Evolutionary conservation across 2,329 filamentous ascomycete genomes (phyloP).

Genomic region (Phoma sp.): DNA sequence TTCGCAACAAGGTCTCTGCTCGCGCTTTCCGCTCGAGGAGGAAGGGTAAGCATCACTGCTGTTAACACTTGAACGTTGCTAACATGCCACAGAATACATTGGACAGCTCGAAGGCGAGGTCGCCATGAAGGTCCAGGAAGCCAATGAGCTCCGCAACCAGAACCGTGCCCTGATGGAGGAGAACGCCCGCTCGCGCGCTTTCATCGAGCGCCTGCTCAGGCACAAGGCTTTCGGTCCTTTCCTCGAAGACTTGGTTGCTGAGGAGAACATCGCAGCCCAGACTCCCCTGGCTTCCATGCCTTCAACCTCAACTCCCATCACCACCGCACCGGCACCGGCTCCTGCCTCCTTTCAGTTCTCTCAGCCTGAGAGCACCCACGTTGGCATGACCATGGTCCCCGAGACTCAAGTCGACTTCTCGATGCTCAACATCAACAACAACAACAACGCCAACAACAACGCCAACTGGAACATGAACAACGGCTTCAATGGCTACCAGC

Average conservation of each 20-base stretch:
- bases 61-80: conserved; percentile 47
- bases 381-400: conserved; percentile 83
- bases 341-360: conserved; percentile 61
- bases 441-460: conserved; percentile 53
- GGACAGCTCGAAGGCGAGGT: conserved; percentile 91
- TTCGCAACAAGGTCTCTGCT: conserved; percentile 99
- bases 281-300: conserved; percentile 39
- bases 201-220: conserved; percentile 74
- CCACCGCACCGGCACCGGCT: conserved; percentile 52
- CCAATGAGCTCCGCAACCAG: conserved; percentile 78
- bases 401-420: conserved; percentile 80
- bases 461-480: conserved; percentile 61
- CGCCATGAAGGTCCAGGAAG: conserved; percentile 81
- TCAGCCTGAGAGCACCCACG: conserved; percentile 64
- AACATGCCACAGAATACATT: conserved; percentile 83
- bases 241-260: conserved; percentile 52
- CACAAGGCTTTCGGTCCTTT: conserved; percentile 59
- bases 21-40: conserved; percentile 96
- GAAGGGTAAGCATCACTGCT: conserved; percentile 76
- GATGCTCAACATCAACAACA: conserved; percentile 67
- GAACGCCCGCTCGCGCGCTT: conserved; percentile 84
- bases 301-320: conserved; percentile 38
- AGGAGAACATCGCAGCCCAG: conserved; percentile 45
- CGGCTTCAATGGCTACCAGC: conserved; percentile 59
- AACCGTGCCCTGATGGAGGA: conserved; percentile 85